These are phyloP conservation scores for Fallopia convolvulus DNA, from an alignment of 148 eudicot species.

Conservation along the genomic window DNA sequence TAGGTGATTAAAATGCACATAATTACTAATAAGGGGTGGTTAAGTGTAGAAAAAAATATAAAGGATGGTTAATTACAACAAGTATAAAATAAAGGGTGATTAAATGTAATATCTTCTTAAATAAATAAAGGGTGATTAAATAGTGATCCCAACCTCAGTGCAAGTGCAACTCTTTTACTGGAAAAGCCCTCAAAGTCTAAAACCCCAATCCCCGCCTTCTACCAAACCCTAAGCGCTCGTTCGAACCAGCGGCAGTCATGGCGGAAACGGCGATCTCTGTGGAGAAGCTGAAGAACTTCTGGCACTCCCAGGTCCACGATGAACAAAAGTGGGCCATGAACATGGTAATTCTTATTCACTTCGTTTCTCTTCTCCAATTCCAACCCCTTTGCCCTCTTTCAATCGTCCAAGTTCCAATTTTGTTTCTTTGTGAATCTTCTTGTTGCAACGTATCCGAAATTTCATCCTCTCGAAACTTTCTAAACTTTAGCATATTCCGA, in stretches of 20 bases:
- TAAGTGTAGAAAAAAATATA: too few species aligned
- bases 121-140: background rate
- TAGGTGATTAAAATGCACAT: too few species aligned
- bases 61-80: too few species aligned
- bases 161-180: background rate
- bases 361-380: background rate
- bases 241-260: slow-evolving; percentile 20
- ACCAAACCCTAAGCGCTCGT: slow-evolving; percentile 17
- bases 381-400: background rate
- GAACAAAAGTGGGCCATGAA: slow-evolving; percentile 37
- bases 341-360: slow-evolving; percentile 21
- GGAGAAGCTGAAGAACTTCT: slow-evolving; percentile 33
- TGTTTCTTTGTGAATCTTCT: background rate
- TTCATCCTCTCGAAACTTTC: background rate
- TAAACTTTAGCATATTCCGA: background rate
- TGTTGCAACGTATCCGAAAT: background rate
- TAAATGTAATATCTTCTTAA: too few species aligned
- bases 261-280: slow-evolving; percentile 27
- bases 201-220: background rate
- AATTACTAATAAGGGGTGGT: too few species aligned
- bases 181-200: background rate
- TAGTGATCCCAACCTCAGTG: background rate
- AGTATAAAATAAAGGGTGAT: too few species aligned
- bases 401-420: background rate
- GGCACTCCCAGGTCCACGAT: slow-evolving; percentile 32